These are phyloP conservation scores for Zasmidium cellare DNA, from an alignment of 2,329 filamentous ascomycete genomes.

Conservation along the genomic window DNA sequence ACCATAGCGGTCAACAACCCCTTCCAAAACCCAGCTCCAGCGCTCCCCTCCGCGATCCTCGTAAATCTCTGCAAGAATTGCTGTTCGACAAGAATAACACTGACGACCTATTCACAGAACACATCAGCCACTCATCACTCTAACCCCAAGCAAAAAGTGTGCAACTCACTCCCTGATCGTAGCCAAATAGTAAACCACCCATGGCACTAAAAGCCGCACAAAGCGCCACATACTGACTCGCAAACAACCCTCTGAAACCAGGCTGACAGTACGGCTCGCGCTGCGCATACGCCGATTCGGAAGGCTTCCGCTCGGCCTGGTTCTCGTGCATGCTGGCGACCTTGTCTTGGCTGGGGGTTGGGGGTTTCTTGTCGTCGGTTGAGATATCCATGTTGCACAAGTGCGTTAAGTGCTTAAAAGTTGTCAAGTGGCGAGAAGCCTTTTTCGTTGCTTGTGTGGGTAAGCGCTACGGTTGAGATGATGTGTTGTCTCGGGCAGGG, in stretches of 20 bases:
- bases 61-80: constrained; percentile 46
- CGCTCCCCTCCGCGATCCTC: constrained; percentile 31
- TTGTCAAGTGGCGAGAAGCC: background rate
- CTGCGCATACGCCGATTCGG: background rate
- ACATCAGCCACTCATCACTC: background rate
- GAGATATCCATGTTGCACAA: background rate
- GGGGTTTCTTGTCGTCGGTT: background rate
- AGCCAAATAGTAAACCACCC: constrained; percentile 41
- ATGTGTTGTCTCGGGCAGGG: background rate
- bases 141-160: background rate
- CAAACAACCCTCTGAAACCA: constrained; percentile 47
- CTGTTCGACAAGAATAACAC: constrained; percentile 47
- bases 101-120: constrained; percentile 20
- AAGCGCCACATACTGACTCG: constrained; percentile 51
- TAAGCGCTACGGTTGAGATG: background rate
- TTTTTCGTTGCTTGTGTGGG: background rate
- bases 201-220: constrained; percentile 52
- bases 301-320: background rate
- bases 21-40: constrained; percentile 69
- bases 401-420: background rate
- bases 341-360: background rate
- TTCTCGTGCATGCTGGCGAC: background rate
- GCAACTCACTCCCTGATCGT: constrained; percentile 2
- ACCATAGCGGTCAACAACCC: constrained; percentile 47
- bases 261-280: constrained; percentile 30